Percentiles rank a stretch among this genome's conserved stretches.
These are phyloP conservation scores for Umbilicus rupestris DNA, from an alignment of 164 flowering plant genomes.

Conservation along the genomic window DNA sequence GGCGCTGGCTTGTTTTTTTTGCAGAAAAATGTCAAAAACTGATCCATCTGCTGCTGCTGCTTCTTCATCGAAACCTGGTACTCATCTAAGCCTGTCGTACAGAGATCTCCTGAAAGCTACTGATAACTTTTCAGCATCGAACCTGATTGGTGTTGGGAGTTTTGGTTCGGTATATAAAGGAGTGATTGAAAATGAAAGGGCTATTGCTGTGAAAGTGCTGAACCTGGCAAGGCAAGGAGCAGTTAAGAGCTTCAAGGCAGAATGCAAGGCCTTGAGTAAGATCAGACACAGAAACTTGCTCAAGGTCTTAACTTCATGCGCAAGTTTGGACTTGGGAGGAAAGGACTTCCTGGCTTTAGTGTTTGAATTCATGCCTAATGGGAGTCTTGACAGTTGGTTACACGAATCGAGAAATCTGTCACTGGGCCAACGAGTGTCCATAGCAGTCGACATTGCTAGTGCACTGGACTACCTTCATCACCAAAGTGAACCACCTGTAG, in stretches of 20 bases:
- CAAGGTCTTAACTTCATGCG: slow-evolving; percentile 22
- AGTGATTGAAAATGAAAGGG: slow-evolving; percentile 9
- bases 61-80: background rate
- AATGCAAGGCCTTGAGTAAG: slow-evolving; percentile 24
- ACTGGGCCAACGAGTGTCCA: slow-evolving; percentile 20
- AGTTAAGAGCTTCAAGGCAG: slow-evolving; percentile 21
- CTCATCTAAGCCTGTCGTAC: slow-evolving; percentile 13
- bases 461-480: slow-evolving; percentile 33
- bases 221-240: slow-evolving; percentile 22
- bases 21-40: background rate
- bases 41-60: background rate
- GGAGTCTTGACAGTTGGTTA: slow-evolving; percentile 29
- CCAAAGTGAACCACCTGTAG: slow-evolving; percentile 14
- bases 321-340: slow-evolving; percentile 20
- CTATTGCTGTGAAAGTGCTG: slow-evolving; percentile 30
- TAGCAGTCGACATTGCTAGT: slow-evolving; percentile 27
- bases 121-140: slow-evolving; percentile 15
- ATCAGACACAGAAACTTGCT: slow-evolving; percentile 30
- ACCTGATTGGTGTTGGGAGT: slow-evolving; percentile 29
- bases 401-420: slow-evolving; percentile 16
- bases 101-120: slow-evolving; percentile 18
- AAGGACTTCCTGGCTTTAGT: slow-evolving; percentile 29
- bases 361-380: slow-evolving; percentile 28
- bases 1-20: background rate
- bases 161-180: slow-evolving; percentile 33